Evolutionary conservation across 495 filamentous ascomycete species (phyloP), one percentile per base, ranked within the genome.

Genomic region (Evansstolkia leycettana): DNA sequence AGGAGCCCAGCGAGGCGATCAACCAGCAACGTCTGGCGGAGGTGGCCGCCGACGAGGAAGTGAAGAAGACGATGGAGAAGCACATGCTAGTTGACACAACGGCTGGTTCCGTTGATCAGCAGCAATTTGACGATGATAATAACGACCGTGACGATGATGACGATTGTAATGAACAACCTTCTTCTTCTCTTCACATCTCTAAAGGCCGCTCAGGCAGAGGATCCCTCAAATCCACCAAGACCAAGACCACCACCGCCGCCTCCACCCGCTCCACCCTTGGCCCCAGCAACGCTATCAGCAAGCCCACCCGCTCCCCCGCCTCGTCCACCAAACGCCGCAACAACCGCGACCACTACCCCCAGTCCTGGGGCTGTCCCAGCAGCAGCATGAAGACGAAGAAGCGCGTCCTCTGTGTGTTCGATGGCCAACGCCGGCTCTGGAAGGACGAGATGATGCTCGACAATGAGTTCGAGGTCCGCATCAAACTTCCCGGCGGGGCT

Each of bases 381-480:
- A 80, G 84, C 40, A 84, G 85, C 60, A 94, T 96, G 82, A 89
- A 82, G 52, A 92, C 88, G 66, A 95, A 90, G 73, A 94, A 95
- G 76, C 82, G 92, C 13, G 87, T 93, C 10, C 63, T 96, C 39
- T 82, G 84, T 44, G 85, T 94, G 12, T 99, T 92, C 43, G 87
- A 96, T 48, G 92, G 92, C 2, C 73, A 70, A 9, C 73, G 88
- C 35, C 75, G 88, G 6, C 69, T 99, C 39, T 89, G 82, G 72
- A 95, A 95, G 64, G 92, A 99, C 54, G 92, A 96, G 65, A 94
- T 96, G 90, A 90, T 94, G 86, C 78, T 99, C 27, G 83, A 85
- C 47, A 82, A 81, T 16, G 85, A 94, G 45, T 90, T 87, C 46
- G 92, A 99, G 59, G 86, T 96, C 34, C 85, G 87, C 45, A 60